phyloP scores from a whole-genome alignment of 2,329 filamentous ascomycete genomes.

The Botryotinia narcissicola region DNA sequence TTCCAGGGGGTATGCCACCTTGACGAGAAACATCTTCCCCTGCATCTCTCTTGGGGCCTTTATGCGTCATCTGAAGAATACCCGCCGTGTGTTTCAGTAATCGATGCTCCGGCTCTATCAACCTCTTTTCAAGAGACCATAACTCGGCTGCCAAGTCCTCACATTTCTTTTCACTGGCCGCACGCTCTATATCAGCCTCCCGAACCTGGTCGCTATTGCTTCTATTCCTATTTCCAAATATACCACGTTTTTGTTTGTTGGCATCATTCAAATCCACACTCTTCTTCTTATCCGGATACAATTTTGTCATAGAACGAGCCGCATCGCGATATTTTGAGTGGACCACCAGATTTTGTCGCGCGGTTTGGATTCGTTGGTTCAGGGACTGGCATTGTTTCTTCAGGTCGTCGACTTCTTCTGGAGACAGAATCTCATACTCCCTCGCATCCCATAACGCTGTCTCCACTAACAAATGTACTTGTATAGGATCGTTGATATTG shows the following conservation, averaged over 20 bases:
- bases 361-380: conserved; percentile 73
- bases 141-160: conserved; percentile 81
- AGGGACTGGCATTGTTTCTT: conserved; percentile 82
- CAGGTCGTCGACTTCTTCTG: conserved; percentile 85
- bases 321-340: conserved; percentile 95
- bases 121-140: conserved; percentile 72
- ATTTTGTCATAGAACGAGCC: conserved; percentile 76
- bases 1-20: conserved; percentile 65
- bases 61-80: conserved; percentile 87
- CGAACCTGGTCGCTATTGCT: conserved; percentile 43
- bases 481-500: conserved; percentile 69
- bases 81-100: conserved; percentile 89
- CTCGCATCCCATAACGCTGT: conserved; percentile 88
- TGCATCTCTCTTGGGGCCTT: conserved; percentile 56
- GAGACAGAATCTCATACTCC: conserved; percentile 78
- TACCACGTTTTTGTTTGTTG: conserved; percentile 48
- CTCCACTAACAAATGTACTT: conserved; percentile 89
- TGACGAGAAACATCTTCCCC: conserved; percentile 43
- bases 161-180: conserved; percentile 73
- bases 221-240: conserved; percentile 46
- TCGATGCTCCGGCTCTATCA: conserved; percentile 70
- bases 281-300: conserved; percentile 62
- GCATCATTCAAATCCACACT: conserved; percentile 48
- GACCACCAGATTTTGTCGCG: conserved; percentile 77
- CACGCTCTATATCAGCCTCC: conserved; percentile 71